Conservation (phyloP, 1,284 basidiomycete species). For the Leucoagaricus sp. region DNA sequence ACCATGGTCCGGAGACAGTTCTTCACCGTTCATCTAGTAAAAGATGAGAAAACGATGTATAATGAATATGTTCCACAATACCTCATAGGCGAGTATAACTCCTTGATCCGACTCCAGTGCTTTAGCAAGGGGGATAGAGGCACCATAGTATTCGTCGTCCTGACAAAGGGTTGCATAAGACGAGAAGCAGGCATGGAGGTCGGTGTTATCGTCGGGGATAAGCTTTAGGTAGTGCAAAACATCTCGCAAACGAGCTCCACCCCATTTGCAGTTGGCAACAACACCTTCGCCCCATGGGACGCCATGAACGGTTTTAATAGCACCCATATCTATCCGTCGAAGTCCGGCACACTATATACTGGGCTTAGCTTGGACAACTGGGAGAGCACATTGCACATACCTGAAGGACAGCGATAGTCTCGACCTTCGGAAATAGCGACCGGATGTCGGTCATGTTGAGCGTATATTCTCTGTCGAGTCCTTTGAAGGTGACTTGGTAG, state of each 20-base stretch:
- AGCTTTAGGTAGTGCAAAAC: slow-evolving; percentile 49
- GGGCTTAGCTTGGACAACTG: neutral
- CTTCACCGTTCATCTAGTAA: slow-evolving; percentile 66
- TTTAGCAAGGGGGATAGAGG: slow-evolving; percentile 55
- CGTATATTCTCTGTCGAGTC: slow-evolving; percentile 33
- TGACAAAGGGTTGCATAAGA: slow-evolving; percentile 64
- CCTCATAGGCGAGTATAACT: slow-evolving; percentile 66
- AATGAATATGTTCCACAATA: slow-evolving; percentile 23
- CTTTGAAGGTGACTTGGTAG: slow-evolving; percentile 45
- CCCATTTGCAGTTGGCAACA: slow-evolving; percentile 64
- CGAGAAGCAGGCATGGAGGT: slow-evolving; percentile 56
- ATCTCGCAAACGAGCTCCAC: slow-evolving; percentile 55
- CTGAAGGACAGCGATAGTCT: slow-evolving; percentile 59
- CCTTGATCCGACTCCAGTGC: slow-evolving; percentile 49
- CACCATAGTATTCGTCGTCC: slow-evolving; percentile 62
- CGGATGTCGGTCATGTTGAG: slow-evolving; percentile 45
- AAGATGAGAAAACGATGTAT: neutral
- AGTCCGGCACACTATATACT: slow-evolving; percentile 64
- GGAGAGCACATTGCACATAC: slow-evolving; percentile 34
- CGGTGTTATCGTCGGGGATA: slow-evolving; percentile 25
- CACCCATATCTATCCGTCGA: slow-evolving; percentile 65
- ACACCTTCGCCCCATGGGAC: slow-evolving; percentile 66
- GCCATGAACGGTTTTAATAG: slow-evolving; percentile 51
- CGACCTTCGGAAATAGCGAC: slow-evolving; percentile 40
- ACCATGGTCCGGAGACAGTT: slow-evolving; percentile 63